A percentile compares a stretch with the other conserved stretches of the same genome.
phyloP scores from a whole-genome alignment of 2,329 filamentous ascomycete species.

The Paracamarosporium sp. region DNA sequence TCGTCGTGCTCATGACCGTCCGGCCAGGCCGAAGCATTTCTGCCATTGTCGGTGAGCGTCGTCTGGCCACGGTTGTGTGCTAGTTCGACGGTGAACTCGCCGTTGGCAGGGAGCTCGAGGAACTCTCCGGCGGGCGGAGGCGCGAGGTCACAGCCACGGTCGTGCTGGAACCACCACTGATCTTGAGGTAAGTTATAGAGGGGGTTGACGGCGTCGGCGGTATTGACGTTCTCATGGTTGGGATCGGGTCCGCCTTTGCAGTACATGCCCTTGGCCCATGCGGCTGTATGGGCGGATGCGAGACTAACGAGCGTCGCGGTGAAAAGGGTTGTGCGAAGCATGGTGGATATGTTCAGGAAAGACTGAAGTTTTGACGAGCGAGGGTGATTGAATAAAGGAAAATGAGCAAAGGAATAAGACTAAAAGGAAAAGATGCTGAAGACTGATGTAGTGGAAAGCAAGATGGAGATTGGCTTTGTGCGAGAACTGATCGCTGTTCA shows the following conservation, averaged over 20 bases:
- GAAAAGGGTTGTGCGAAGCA: slow-evolving; percentile 20
- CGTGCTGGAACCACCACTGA: slow-evolving; percentile 61
- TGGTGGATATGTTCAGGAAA: slow-evolving; percentile 5
- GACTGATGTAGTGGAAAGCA: slow-evolving; percentile 12
- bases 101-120: slow-evolving; percentile 58
- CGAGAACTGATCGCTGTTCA: background rate
- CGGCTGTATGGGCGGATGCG: slow-evolving; percentile 46
- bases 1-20: slow-evolving; percentile 56
- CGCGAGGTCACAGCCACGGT: slow-evolving; percentile 55
- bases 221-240: slow-evolving; percentile 50
- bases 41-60: slow-evolving; percentile 54
- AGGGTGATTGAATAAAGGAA: too few species aligned
- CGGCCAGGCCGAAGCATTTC: slow-evolving; percentile 52
- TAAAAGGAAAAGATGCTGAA: background rate
- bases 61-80: slow-evolving; percentile 60
- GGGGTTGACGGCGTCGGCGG: slow-evolving; percentile 55
- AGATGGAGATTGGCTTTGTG: background rate
- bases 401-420: background rate
- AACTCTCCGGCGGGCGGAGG: slow-evolving; percentile 46
- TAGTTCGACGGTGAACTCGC: slow-evolving; percentile 57
- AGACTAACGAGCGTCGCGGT: slow-evolving; percentile 12
- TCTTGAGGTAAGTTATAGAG: slow-evolving; percentile 54
- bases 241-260: slow-evolving; percentile 42
- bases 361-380: background rate
- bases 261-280: slow-evolving; percentile 51